phyloP scores from a whole-genome alignment of 2,329 filamentous ascomycete genomes.

The Cladophialophora immunda region DNA sequence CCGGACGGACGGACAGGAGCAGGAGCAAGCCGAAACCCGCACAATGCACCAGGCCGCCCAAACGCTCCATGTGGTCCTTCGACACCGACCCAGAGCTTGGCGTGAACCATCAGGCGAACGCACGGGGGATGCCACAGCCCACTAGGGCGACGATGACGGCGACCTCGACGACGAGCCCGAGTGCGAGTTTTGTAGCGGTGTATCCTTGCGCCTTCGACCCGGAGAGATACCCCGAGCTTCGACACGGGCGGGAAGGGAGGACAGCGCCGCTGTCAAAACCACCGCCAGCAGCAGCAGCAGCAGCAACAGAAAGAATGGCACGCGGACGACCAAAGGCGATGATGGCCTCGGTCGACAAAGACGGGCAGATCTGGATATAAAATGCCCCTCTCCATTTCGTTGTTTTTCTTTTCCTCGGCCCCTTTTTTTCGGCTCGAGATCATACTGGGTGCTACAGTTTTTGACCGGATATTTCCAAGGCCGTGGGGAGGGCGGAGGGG shows the following conservation, averaged over 20 bases:
- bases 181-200: neutral
- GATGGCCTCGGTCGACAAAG: conserved; percentile 24
- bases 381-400: no score
- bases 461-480: no score
- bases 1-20: neutral
- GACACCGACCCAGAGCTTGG: neutral
- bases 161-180: neutral
- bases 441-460: no score
- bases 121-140: neutral
- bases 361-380: conserved; percentile 28
- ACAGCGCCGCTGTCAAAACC: neutral
- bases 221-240: neutral
- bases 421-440: no score
- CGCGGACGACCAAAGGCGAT: neutral
- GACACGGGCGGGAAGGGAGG: neutral
- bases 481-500: no score
- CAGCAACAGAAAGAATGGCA: neutral
- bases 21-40: neutral
- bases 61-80: neutral
- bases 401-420: no score
- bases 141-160: neutral
- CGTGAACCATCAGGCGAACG: neutral
- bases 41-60: neutral
- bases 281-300: neutral
- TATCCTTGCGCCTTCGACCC: neutral